These are phyloP conservation scores for Arctostaphylos glauca DNA, from an alignment of 148 eudicot species.

Conservation along the genomic window DNA sequence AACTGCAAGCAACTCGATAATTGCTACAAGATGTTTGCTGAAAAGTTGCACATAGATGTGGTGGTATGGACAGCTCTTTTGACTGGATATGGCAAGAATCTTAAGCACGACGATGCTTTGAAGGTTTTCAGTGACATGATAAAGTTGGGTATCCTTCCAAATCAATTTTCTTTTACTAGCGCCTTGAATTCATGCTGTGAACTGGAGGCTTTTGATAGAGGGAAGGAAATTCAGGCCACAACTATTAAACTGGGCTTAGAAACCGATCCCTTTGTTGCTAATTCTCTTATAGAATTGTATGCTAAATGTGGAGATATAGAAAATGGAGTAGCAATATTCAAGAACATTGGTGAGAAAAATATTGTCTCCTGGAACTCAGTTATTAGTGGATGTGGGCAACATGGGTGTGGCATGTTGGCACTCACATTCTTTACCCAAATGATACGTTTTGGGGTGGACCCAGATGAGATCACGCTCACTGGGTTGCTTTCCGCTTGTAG, in stretches of 20 bases:
- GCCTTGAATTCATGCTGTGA: slow-evolving; percentile 68
- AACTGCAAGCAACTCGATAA: slow-evolving; percentile 53
- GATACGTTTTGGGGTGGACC: slow-evolving; percentile 44
- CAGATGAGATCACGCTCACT: slow-evolving; percentile 75
- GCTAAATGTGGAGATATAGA: slow-evolving; percentile 58
- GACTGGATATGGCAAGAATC: slow-evolving; percentile 60
- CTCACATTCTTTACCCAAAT: slow-evolving; percentile 50
- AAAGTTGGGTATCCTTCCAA: slow-evolving; percentile 51
- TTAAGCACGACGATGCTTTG: slow-evolving; percentile 53
- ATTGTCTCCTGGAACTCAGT: slow-evolving; percentile 84
- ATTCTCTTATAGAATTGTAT: slow-evolving; percentile 66
- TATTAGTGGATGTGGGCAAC: slow-evolving; percentile 82
- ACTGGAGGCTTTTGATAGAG: slow-evolving; percentile 42
- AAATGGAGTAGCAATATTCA: slow-evolving; percentile 50
- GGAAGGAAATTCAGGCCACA: slow-evolving; percentile 51
- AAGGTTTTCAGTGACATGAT: slow-evolving; percentile 57
- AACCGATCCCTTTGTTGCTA: slow-evolving; percentile 63
- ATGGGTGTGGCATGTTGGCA: slow-evolving; percentile 53
- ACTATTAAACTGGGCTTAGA: slow-evolving; percentile 53
- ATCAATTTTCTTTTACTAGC: slow-evolving; percentile 84
- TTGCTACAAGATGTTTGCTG: slow-evolving; percentile 52
- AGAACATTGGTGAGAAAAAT: slow-evolving; percentile 47
- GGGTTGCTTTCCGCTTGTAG: slow-evolving; percentile 73
- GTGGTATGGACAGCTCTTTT: slow-evolving; percentile 87
- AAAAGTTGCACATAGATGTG: slow-evolving; percentile 52